Conservation (phyloP, 169 alveolate species). For the Theileria parva region DNA sequence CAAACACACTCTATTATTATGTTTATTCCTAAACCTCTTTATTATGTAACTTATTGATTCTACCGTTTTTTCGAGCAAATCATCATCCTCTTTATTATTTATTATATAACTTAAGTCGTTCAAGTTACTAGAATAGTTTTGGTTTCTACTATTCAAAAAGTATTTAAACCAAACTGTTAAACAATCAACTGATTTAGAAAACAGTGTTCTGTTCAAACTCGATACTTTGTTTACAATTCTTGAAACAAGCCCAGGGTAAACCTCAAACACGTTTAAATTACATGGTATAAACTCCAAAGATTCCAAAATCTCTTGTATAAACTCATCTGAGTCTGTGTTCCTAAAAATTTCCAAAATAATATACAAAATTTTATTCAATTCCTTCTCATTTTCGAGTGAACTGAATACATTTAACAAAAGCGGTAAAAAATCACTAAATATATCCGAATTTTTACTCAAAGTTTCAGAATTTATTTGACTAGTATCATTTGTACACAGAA, state of each 20-base stretch:
- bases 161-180: slow-evolving; percentile 18
- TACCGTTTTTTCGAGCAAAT: neutral
- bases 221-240: slow-evolving; percentile 14
- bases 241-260: slow-evolving; percentile 56
- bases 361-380: neutral
- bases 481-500: neutral
- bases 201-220: slow-evolving; percentile 14
- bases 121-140: neutral
- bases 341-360: slow-evolving; percentile 42
- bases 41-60: neutral
- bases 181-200: slow-evolving; percentile 6
- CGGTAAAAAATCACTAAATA: neutral
- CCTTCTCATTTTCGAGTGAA: neutral
- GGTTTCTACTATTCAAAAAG: slow-evolving; percentile 12
- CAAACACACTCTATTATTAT: neutral
- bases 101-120: neutral
- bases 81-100: too few species aligned
- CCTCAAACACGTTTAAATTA: neutral
- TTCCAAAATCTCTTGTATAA: neutral
- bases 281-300: slow-evolving; percentile 12
- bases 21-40: slow-evolving; percentile 4
- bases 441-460: neutral
- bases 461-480: neutral
- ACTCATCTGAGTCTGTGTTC: slow-evolving; percentile 8
- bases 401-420: neutral